These are phyloP conservation scores for Suhomyces atakaporum DNA, from an alignment of 1,139 yeast genomes.

Conservation along the genomic window DNA sequence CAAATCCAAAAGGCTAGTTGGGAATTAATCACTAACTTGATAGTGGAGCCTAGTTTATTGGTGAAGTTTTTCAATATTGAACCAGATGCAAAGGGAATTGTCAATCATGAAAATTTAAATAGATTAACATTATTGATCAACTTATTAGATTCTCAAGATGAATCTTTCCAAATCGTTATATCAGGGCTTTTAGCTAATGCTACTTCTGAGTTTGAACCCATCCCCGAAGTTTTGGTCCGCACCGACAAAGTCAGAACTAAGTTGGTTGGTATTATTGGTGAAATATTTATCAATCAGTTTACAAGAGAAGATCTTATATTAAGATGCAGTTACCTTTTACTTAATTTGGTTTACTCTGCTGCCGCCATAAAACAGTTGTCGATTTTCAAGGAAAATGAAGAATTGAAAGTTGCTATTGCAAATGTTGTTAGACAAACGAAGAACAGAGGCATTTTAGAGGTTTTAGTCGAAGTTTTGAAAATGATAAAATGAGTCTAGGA, in stretches of 20 bases:
- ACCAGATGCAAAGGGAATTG: conserved; percentile 10
- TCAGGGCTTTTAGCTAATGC: conserved; percentile 54
- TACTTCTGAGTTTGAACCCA: conserved; percentile 47
- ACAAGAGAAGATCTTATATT: conserved; percentile 34
- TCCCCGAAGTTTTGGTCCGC: conserved; percentile 34
- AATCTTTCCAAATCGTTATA: conserved; percentile 40
- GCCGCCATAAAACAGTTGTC: conserved; percentile 13
- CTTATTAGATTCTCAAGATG: conserved; percentile 41
- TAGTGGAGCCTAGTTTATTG: conserved; percentile 44
- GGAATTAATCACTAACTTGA: conserved; percentile 51
- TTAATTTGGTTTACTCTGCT: conserved; percentile 32
- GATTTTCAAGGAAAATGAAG: conserved; percentile 16
- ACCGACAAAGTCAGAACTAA: conserved; percentile 26
- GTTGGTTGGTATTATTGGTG: conserved; percentile 23
- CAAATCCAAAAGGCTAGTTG: conserved; percentile 47
- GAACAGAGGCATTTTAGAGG: conserved; percentile 21
- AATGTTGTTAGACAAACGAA: conserved; percentile 17
- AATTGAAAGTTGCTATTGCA: conserved; percentile 24
- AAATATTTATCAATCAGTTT: conserved; percentile 32
- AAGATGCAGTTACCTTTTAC: conserved; percentile 37
- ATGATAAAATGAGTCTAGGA: conserved; percentile 11
- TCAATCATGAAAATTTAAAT: conserved; percentile 24
- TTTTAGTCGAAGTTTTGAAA: conserved; percentile 24
- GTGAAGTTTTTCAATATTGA: conserved; percentile 53
- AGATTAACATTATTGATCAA: conserved; percentile 42